Evolutionary conservation across 257 asterid species (phyloP).

Genomic region (Primulina tabacum): DNA sequence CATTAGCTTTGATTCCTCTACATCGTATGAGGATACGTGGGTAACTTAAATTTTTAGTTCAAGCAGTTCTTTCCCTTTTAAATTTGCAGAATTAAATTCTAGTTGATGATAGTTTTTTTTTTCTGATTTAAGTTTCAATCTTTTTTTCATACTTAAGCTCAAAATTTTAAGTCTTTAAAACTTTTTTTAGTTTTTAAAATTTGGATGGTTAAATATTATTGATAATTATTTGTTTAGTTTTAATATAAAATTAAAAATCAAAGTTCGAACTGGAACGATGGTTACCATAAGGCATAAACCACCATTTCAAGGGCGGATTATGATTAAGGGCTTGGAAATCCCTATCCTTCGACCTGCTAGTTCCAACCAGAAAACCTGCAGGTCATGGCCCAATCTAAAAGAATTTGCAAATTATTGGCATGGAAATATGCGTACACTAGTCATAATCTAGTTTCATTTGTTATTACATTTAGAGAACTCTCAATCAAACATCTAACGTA

Average conservation of each 20-base stretch:
- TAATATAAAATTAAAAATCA: too few relatives aligned
- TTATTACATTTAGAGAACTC: constrained; percentile 12
- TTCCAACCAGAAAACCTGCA: neutral
- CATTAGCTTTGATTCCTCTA: neutral
- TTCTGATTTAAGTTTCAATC: neutral
- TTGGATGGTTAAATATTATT: neutral
- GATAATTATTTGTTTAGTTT: too few relatives aligned
- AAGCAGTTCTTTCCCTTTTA: neutral
- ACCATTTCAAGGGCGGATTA: neutral
- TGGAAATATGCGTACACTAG: neutral
- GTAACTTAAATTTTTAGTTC: neutral
- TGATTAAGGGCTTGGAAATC: neutral
- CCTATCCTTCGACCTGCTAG: neutral
- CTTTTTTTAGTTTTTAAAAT: neutral
- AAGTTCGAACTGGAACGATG: neutral
- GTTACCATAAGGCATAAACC: neutral
- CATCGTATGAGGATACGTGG: neutral
- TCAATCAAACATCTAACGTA: constrained; percentile 13
- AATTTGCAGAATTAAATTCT: too few relatives aligned
- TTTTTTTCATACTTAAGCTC: neutral
- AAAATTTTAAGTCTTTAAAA: neutral
- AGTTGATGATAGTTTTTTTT: too few relatives aligned
- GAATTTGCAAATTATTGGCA: constrained; percentile 2
- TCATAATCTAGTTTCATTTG: constrained; percentile 14
- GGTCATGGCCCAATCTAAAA: neutral